Percentiles rank a stretch among this genome's conserved stretches.
These are phyloP conservation scores for Yamadazyma sp. DNA, from an alignment of 805 yeast genomes.

Conservation along the genomic window DNA sequence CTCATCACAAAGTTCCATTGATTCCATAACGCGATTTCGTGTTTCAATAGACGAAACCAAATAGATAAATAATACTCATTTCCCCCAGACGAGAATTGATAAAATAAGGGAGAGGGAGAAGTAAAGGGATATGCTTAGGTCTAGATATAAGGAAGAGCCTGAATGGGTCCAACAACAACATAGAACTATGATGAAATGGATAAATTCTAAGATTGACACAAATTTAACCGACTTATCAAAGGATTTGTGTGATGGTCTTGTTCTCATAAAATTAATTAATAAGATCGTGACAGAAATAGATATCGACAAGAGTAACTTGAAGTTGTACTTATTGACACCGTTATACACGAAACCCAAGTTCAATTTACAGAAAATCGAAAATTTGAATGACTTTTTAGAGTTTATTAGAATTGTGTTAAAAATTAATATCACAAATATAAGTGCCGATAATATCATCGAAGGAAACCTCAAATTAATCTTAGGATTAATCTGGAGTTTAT, in stretches of 20 bases:
- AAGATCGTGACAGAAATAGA: constrained; percentile 21
- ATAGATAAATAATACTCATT: too few relatives aligned
- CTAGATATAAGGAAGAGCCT: too few relatives aligned
- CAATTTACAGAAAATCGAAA: constrained; percentile 46
- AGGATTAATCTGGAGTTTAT: constrained; percentile 50
- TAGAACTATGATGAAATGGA: constrained; percentile 50
- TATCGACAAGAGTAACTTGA: constrained; percentile 13
- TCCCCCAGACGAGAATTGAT: too few relatives aligned
- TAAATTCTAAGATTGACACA: constrained; percentile 35
- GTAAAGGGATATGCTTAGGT: too few relatives aligned
- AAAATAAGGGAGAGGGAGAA: too few relatives aligned
- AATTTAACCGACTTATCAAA: constrained; percentile 18
- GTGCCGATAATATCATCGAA: constrained; percentile 48
- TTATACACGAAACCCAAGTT: constrained; percentile 36
- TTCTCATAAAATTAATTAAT: constrained; percentile 35
- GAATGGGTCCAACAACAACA: constrained; percentile 46
- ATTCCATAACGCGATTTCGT: too few relatives aligned
- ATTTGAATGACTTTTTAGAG: constrained; percentile 40
- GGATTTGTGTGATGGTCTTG: constrained; percentile 42
- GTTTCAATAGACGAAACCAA: too few relatives aligned
- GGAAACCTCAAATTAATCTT: constrained; percentile 46
- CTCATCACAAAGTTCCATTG: too few relatives aligned
- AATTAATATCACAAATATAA: constrained; percentile 41
- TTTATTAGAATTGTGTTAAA: constrained; percentile 38
- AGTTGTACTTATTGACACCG: constrained; percentile 25